Conservation (phyloP, 1,284 basidiomycete genomes). For the Cutaneotrichosporon spelunceum region DNA sequence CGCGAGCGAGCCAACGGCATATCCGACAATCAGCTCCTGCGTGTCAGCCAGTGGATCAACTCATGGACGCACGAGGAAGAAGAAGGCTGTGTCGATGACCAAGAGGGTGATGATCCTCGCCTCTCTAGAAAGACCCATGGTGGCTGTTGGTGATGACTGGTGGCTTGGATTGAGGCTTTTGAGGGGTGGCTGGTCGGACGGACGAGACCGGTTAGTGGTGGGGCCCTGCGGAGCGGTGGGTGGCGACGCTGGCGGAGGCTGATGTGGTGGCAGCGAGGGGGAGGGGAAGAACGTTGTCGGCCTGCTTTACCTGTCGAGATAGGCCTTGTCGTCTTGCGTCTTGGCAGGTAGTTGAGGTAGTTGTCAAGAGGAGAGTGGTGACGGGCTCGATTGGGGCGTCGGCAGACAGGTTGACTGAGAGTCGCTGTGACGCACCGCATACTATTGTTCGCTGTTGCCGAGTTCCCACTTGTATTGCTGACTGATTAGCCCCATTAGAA, state of each 20-base stretch:
- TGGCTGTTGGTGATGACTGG: not conserved
- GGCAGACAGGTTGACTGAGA: too few relatives aligned
- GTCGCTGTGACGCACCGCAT: too few relatives aligned
- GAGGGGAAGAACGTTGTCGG: not conserved
- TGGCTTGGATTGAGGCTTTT: not conserved
- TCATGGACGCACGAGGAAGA: constrained; percentile 71
- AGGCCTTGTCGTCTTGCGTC: not conserved
- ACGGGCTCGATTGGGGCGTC: too few relatives aligned
- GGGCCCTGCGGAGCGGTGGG: not conserved
- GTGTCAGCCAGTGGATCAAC: not conserved
- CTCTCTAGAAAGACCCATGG: constrained; percentile 66
- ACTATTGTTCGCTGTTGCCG: too few relatives aligned
- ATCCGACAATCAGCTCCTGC: constrained; percentile 60
- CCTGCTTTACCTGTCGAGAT: not conserved
- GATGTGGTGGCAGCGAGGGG: not conserved
- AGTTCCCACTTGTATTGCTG: too few relatives aligned
- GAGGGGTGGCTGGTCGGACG: not conserved
- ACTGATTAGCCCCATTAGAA: too few relatives aligned
- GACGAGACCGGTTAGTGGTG: not conserved
- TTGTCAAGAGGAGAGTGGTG: too few relatives aligned
- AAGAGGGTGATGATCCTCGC: constrained; percentile 75
- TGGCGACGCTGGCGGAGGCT: not conserved
- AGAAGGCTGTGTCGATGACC: constrained; percentile 82
- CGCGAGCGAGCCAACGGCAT: constrained; percentile 89
- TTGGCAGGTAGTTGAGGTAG: too few relatives aligned